Evolutionary conservation across 768 basidiomycete species (phyloP), one percentile per base, ranked within the genome.

Genomic region (Pleurotus salmoneostramineus): DNA sequence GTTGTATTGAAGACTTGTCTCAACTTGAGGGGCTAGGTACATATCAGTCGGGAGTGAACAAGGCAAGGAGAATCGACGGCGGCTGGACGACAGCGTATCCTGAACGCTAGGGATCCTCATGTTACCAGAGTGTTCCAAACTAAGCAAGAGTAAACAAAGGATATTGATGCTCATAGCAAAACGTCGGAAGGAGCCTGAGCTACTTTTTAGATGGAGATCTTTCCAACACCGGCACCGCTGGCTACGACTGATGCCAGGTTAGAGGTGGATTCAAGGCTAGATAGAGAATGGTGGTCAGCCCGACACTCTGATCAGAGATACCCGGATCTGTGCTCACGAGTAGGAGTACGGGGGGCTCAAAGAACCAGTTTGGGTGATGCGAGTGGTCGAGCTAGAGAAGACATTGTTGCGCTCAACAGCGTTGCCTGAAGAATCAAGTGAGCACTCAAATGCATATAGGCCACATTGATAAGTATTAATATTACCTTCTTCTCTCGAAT

Each of bases 251-350:
- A 51, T 14, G 32, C 32, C n/a, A 51, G 50, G 36, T 34, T 51
- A 5, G 50, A n/a, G n/a, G 50, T 51, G n/a, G 50, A 51, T 17
- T 51, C 50, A 35, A 51, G 50, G 12, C 50, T 51, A 34, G n/a
- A 15, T 27, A 27, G 21, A 27, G 21, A 37, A 14, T 14, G 33
- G 15, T 14, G 50, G n/a, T 51, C 50, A 51, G n/a, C 33, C 11
- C n/a, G 14, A 45, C n/a, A 17, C 5, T n/a, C 6, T 12, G 15
- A 14, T 51, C 34, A 15, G n/a, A 6, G 50, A n/a, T 35, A 17
- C 8, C 15, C 6, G n/a, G 10, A 32, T 27, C 21, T 27, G 8
- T n/a, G 36, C 50, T 51, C 33, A 51, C 50, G 50, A 34, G 33
- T 51, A 51, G 3, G 50, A 51, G 50, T 51, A 51, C 12, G 50